Percentiles rank a stretch among this genome's conserved stretches.
phyloP scores from a whole-genome alignment of 2,329 filamentous ascomycete species.

The Dothideomycetes sp. region DNA sequence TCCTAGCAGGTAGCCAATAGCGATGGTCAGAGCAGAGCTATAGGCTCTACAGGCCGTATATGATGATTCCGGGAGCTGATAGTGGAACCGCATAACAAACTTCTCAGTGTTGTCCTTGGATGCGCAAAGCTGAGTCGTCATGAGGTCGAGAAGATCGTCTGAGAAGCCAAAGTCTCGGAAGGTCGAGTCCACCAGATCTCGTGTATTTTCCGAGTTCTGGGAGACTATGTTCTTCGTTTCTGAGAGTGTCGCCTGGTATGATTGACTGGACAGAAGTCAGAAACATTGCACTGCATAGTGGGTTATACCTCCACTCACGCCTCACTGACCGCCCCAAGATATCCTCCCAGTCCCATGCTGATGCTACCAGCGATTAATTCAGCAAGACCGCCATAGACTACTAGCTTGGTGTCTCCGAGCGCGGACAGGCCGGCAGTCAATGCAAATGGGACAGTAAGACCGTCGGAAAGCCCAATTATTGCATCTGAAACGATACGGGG shows the following conservation, averaged over 20 bases:
- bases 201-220: neutral
- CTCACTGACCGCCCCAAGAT: constrained; percentile 38
- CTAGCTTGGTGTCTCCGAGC: constrained; percentile 25
- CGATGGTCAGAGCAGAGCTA: constrained; percentile 53
- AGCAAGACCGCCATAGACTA: constrained; percentile 30
- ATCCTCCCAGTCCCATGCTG: constrained; percentile 31
- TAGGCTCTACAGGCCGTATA: constrained; percentile 30
- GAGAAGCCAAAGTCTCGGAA: constrained; percentile 2
- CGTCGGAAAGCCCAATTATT: constrained; percentile 31
- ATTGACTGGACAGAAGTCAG: constrained; percentile 1
- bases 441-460: constrained; percentile 32
- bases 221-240: constrained; percentile 1
- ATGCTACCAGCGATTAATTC: constrained; percentile 31
- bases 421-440: constrained; percentile 31
- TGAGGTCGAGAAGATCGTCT: constrained; percentile 1
- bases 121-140: constrained; percentile 3
- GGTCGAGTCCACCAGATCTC: constrained; percentile 2
- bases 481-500: constrained; percentile 34
- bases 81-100: constrained; percentile 19
- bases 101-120: neutral
- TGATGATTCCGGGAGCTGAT: constrained; percentile 33
- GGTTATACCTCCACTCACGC: constrained; percentile 19
- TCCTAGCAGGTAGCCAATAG: constrained; percentile 58
- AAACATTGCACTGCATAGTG: neutral
- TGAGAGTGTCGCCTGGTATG: constrained; percentile 6